Percentiles rank a stretch among this genome's conserved stretches.
These are phyloP conservation scores for Coemansia pectinata DNA, from an alignment of 192 early-diverging fungal species.

Conservation along the genomic window DNA sequence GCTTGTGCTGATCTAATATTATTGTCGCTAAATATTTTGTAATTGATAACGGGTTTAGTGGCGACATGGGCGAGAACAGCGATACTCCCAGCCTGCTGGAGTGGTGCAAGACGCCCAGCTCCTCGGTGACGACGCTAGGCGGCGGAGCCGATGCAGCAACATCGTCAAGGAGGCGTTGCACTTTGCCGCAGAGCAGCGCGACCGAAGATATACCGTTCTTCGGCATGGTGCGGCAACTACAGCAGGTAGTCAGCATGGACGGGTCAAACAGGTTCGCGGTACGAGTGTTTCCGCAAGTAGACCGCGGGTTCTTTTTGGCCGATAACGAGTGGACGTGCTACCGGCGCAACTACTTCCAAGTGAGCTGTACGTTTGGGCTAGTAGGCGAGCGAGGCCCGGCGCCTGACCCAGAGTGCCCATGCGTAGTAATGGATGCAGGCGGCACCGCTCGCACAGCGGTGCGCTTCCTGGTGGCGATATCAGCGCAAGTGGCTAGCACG, in stretches of 20 bases:
- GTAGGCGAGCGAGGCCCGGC: slow-evolving; percentile 40
- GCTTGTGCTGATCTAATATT: not conserved
- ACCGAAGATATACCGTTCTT: slow-evolving; percentile 60
- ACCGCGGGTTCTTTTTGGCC: slow-evolving; percentile 91
- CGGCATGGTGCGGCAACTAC: slow-evolving; percentile 63
- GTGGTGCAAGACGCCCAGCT: slow-evolving; percentile 24
- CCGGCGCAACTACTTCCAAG: slow-evolving; percentile 92
- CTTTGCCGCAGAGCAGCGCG: slow-evolving; percentile 17
- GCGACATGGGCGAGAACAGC: not conserved
- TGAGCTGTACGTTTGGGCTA: slow-evolving; percentile 54
- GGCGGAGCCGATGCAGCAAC: not conserved
- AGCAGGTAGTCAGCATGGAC: slow-evolving; percentile 68
- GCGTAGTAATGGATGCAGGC: slow-evolving; percentile 64
- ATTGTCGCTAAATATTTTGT: not conserved
- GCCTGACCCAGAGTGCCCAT: slow-evolving; percentile 61
- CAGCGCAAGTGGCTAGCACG: slow-evolving; percentile 69
- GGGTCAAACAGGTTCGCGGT: slow-evolving; percentile 59
- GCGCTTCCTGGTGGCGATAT: slow-evolving; percentile 75
- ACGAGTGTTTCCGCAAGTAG: slow-evolving; percentile 75
- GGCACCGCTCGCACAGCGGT: slow-evolving; percentile 52
- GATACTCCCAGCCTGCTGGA: slow-evolving; percentile 11
- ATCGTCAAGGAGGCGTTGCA: slow-evolving; percentile 18
- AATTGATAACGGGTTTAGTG: slow-evolving; percentile 3
- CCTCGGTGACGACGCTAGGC: slow-evolving; percentile 6
- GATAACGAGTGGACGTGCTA: slow-evolving; percentile 93